Evolutionary conservation across 2,329 filamentous ascomycete genomes (phyloP).

Genomic region (Purpureocillium lavendulum): DNA sequence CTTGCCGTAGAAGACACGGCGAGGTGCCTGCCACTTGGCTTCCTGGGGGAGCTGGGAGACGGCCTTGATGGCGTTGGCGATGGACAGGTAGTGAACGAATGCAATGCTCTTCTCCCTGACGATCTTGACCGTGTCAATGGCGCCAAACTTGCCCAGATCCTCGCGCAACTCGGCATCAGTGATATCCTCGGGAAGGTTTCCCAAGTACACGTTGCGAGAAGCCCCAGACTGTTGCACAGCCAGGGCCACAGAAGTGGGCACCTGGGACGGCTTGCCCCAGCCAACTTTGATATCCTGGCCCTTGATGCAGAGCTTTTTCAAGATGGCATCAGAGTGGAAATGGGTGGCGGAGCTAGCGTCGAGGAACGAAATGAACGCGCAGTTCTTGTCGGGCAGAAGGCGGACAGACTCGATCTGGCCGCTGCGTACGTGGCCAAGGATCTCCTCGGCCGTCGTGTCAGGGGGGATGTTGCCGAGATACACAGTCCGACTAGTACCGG

Average conservation of each 20-base stretch:
- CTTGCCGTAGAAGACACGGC: conserved; percentile 97
- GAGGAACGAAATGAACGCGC: conserved; percentile 97
- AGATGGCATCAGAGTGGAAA: conserved; percentile 98
- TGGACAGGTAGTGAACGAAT: conserved; percentile 95
- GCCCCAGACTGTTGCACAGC: conserved; percentile 96
- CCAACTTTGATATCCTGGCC: conserved; percentile 99
- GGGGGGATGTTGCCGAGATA: conserved; percentile 98
- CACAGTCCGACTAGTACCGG: conserved; percentile 89
- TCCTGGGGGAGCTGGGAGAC: conserved; percentile 95
- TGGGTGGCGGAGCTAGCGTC: conserved; percentile 96
- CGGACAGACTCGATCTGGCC: conserved; percentile 99
- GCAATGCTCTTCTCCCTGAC: conserved; percentile 97
- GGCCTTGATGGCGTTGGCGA: conserved; percentile 96
- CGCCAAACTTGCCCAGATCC: conserved; percentile 91
- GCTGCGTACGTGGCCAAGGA: conserved; percentile 89
- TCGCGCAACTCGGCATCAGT: conserved; percentile 88
- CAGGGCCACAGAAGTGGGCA: conserved; percentile 93
- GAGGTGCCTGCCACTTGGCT: conserved; percentile 90
- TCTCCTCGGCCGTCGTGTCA: conserved; percentile 94
- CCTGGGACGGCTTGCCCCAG: conserved; percentile 97
- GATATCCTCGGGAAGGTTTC: conserved; percentile 85
- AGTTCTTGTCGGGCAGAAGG: conserved; percentile 97
- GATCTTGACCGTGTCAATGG: conserved; percentile 95
- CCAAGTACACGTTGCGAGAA: conserved; percentile 93
- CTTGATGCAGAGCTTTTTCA: conserved; percentile 98